Evolutionary conservation across 768 basidiomycete genomes (phyloP).

Genomic region (Trichaptum fuscoviolaceum): DNA sequence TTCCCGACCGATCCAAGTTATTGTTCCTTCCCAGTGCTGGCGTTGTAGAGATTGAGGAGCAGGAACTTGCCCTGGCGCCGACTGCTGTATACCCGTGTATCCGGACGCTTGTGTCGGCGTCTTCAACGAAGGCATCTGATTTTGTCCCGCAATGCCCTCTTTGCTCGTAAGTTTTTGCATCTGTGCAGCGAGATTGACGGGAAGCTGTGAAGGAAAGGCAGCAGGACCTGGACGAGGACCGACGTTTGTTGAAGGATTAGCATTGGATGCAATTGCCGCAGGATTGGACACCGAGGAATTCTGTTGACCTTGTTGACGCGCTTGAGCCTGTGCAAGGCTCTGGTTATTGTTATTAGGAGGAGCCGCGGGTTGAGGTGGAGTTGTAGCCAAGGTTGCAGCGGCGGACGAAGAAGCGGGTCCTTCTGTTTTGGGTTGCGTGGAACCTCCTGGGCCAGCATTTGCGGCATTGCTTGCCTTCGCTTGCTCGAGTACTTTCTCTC

Average conservation of each 20-base stretch:
- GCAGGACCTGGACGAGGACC: background rate
- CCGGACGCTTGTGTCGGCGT: background rate
- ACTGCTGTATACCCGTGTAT: background rate
- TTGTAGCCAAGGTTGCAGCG: background rate
- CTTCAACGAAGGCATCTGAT: conserved; percentile 6
- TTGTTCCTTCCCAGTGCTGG: conserved; percentile 41
- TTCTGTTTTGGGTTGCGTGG: background rate
- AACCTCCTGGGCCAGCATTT: background rate
- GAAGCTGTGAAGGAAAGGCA: background rate
- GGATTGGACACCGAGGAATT: background rate
- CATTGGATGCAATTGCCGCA: background rate
- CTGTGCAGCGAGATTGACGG: conserved; percentile 27
- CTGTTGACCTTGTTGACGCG: conserved; percentile 5
- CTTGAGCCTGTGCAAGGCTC: background rate
- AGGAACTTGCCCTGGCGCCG: conserved; percentile 3
- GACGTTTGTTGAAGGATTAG: background rate
- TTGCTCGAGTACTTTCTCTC: background rate
- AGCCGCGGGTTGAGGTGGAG: background rate
- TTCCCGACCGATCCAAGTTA: conserved; percentile 40
- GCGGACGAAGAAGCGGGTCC: background rate
- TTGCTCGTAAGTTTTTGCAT: conserved; percentile 45
- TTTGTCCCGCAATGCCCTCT: conserved; percentile 11
- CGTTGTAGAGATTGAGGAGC: conserved; percentile 1
- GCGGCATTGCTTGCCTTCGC: background rate
- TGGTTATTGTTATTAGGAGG: background rate